Evolutionary conservation across 2,329 filamentous ascomycete genomes (phyloP), one percentile per base, ranked within the genome.

Genomic region (Curvularia verruculosa): DNA sequence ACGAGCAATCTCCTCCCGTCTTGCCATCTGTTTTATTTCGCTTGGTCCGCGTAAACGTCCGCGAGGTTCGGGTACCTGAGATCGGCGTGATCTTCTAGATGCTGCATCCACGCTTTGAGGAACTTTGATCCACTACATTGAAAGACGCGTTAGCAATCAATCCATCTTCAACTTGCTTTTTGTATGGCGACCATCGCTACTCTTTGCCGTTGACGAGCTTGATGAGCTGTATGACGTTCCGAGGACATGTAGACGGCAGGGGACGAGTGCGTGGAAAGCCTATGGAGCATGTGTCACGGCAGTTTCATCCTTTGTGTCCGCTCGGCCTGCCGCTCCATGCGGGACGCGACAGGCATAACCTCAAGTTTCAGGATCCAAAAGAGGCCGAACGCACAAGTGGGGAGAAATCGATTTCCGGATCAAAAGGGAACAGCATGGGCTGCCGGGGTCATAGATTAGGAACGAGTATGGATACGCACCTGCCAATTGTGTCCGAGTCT

Each of bases 401-500:
- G 34, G 15, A 34, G 36, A 36, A 23, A 53, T 5, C 15, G 15
- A 36, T 18, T 18, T 15, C 5, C 13, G 13, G 34, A 36, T 36
- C 47, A 46, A 31, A 24, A 47, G 34, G 39, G 39, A 39, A 34
- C 29, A 24, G 19, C 28, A 31, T 21, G 46, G 34, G 24, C 24
- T 40, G 46, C 34, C 21, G 41, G 54, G 49, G 39, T 44, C 18
- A 52, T 54, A 18, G 18, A 58, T 26, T 51, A 28, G 51, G 56
- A 39, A 57, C 37, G 15, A 37, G 24, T 41, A 34, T 29, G 34
- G 23, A 24, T 15, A 53, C 90, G 85, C 82, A 96, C 90, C 85
- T 87, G 77, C 89, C 88, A 53, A 96, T 91, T 3, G 94, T 98
- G 75, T 97, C 95, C 57, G 92, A 95, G 76, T 99, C 95, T 43